These are phyloP conservation scores for Coemansia erecta DNA, from an alignment of 192 early-diverging fungal species.

Conservation along the genomic window DNA sequence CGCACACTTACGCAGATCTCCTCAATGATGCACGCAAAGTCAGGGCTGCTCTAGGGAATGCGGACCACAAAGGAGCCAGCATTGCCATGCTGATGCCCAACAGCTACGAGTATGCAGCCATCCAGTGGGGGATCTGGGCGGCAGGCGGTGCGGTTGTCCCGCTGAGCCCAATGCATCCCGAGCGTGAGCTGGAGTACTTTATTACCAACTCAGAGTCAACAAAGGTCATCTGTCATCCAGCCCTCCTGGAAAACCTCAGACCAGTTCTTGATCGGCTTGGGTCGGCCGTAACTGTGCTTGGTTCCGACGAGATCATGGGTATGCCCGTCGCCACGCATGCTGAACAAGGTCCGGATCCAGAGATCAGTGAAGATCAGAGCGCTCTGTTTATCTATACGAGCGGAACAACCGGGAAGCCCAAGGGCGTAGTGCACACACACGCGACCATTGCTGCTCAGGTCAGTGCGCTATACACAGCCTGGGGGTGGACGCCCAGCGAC, in stretches of 20 bases:
- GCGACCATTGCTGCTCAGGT: slow-evolving; percentile 65
- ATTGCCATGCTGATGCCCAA: slow-evolving; percentile 54
- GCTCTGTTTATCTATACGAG: slow-evolving; percentile 80
- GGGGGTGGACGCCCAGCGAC: slow-evolving; percentile 68
- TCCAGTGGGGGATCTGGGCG: slow-evolving; percentile 75
- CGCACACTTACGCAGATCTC: slow-evolving; percentile 42
- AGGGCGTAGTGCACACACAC: slow-evolving; percentile 82
- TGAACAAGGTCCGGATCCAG: slow-evolving; percentile 2
- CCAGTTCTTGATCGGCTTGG: slow-evolving; percentile 40
- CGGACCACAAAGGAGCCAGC: slow-evolving; percentile 32
- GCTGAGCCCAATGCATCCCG: slow-evolving; percentile 66
- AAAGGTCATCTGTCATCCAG: slow-evolving; percentile 61
- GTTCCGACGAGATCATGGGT: slow-evolving; percentile 20
- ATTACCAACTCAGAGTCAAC: slow-evolving; percentile 64
- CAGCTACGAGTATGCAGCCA: slow-evolving; percentile 65
- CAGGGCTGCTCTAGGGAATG: slow-evolving; percentile 23
- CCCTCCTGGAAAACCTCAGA: slow-evolving; percentile 22
- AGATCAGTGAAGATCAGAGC: slow-evolving; percentile 44
- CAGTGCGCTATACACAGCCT: slow-evolving; percentile 62
- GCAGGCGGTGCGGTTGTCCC: slow-evolving; percentile 81
- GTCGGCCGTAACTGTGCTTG: slow-evolving; percentile 13
- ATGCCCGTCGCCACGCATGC: background rate
- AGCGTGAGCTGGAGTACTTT: slow-evolving; percentile 73
- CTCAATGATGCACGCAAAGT: slow-evolving; percentile 41
- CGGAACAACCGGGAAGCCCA: slow-evolving; percentile 70